Conservation (phyloP, 495 filamentous ascomycete species). For the Penicillium steckii region DNA sequence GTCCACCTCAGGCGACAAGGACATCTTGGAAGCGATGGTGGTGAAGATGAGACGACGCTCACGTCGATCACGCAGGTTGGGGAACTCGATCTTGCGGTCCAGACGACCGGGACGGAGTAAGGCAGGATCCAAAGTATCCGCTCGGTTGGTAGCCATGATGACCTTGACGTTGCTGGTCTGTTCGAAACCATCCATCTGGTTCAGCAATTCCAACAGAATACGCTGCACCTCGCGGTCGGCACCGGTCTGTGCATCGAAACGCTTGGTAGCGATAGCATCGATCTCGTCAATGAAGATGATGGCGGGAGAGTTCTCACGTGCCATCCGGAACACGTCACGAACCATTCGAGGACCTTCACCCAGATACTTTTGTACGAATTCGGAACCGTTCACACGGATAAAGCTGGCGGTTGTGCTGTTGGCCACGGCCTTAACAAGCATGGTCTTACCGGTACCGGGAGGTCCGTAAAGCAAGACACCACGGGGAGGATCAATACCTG, state of each 20-base stretch:
- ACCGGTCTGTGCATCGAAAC: constrained; percentile 96
- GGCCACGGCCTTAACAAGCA: constrained; percentile 97
- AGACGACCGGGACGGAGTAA: constrained; percentile 91
- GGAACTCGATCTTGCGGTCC: constrained; percentile 98
- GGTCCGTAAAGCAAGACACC: constrained; percentile 96
- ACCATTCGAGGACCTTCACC: constrained; percentile 99
- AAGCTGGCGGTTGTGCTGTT: constrained; percentile 98
- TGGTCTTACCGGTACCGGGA: constrained; percentile 96
- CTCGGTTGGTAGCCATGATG: constrained; percentile 99
- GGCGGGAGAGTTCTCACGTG: constrained; percentile 92
- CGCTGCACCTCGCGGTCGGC: constrained; percentile 98
- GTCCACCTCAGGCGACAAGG: constrained; percentile 91
- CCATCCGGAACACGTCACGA: constrained; percentile 98
- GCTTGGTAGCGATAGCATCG: constrained; percentile 97
- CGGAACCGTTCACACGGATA: constrained; percentile 95
- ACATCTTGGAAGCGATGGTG: constrained; percentile 96
- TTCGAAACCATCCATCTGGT: constrained; percentile 99
- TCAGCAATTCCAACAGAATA: constrained; percentile 93
- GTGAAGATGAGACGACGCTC: constrained; percentile 95
- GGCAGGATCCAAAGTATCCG: constrained; percentile 93
- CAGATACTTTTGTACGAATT: constrained; percentile 98
- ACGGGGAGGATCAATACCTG: constrained; percentile 93
- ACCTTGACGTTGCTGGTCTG: constrained; percentile 99
- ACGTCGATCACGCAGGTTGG: constrained; percentile 81
- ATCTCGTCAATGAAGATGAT: constrained; percentile 99